These are phyloP conservation scores for Chytriomyces sp. DNA, from an alignment of 192 early-diverging fungal species.

Conservation along the genomic window DNA sequence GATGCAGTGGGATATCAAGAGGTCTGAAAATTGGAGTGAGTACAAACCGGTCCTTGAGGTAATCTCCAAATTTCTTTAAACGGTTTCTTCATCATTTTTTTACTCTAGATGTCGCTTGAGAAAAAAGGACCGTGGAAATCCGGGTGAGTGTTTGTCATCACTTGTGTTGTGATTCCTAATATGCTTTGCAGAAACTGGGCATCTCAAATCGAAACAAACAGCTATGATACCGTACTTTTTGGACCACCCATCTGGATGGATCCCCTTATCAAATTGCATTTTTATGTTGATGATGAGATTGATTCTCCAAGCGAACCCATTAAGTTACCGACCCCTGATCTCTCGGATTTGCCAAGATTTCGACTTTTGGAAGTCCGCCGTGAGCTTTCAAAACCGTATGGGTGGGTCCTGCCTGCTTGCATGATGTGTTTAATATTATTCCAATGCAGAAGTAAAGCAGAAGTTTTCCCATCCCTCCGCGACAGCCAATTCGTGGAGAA, in stretches of 20 bases:
- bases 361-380: not conserved
- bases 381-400: not conserved
- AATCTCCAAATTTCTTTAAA: not conserved
- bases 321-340: not conserved
- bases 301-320: not conserved
- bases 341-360: conserved; percentile 5
- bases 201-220: conserved; percentile 37
- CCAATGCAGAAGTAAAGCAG: not conserved
- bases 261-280: conserved; percentile 36
- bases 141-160: not conserved
- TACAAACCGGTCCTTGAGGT: conserved; percentile 25
- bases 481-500: not conserved
- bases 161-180: not conserved
- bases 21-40: conserved; percentile 44
- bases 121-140: conserved; percentile 6
- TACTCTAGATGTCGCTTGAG: not conserved
- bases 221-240: conserved; percentile 23
- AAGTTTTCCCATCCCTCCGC: not conserved
- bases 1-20: conserved; percentile 43
- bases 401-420: not conserved
- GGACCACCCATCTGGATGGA: conserved; percentile 41
- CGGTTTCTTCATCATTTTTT: not conserved
- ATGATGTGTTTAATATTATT: not conserved
- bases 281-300: conserved; percentile 3
- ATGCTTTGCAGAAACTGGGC: conserved; percentile 17